A percentile compares a stretch with the other conserved stretches of the same genome.
These are phyloP conservation scores for Microbotryomycetes sp. DNA, from an alignment of 1,284 basidiomycete genomes.

Conservation along the genomic window DNA sequence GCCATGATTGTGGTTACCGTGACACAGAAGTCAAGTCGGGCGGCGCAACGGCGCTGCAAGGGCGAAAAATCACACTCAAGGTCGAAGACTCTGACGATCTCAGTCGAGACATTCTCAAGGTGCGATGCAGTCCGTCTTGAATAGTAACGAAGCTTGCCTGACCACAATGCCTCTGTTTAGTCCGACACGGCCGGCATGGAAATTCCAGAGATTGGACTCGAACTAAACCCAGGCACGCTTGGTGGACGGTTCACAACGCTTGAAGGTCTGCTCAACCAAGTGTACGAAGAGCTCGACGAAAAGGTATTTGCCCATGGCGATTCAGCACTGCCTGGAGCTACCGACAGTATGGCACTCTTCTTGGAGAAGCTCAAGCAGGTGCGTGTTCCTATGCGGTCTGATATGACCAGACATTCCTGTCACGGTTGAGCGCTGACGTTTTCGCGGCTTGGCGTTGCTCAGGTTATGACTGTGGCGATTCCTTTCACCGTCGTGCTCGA, in stretches of 20 bases:
- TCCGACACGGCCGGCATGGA: conserved; percentile 83
- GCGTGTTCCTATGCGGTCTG: not conserved
- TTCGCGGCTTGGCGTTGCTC: not conserved
- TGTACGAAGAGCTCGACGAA: conserved; percentile 89
- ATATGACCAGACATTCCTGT: not conserved
- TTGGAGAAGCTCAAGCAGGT: conserved; percentile 70
- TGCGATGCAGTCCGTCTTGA: conserved; percentile 36
- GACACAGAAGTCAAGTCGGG: conserved; percentile 98
- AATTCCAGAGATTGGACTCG: conserved; percentile 93
- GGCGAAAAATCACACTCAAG: conserved; percentile 79
- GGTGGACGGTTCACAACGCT: conserved; percentile 98
- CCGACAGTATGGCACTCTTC: conserved; percentile 63
- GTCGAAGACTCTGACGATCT: conserved; percentile 91
- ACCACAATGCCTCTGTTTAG: conserved; percentile 43
- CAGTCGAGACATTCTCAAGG: conserved; percentile 89
- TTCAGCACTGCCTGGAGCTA: conserved; percentile 48
- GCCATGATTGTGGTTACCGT: conserved; percentile 86
- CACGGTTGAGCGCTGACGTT: not conserved
- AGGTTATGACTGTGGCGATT: conserved; percentile 67
- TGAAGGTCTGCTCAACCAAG: conserved; percentile 88
- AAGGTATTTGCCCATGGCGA: conserved; percentile 83
- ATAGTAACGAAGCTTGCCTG: not conserved
- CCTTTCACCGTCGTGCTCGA: conserved; percentile 90
- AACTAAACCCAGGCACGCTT: conserved; percentile 84
- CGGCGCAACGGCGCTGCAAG: conserved; percentile 72